Conservation (phyloP, 2,329 filamentous ascomycete genomes). For the Periconia sp. region DNA sequence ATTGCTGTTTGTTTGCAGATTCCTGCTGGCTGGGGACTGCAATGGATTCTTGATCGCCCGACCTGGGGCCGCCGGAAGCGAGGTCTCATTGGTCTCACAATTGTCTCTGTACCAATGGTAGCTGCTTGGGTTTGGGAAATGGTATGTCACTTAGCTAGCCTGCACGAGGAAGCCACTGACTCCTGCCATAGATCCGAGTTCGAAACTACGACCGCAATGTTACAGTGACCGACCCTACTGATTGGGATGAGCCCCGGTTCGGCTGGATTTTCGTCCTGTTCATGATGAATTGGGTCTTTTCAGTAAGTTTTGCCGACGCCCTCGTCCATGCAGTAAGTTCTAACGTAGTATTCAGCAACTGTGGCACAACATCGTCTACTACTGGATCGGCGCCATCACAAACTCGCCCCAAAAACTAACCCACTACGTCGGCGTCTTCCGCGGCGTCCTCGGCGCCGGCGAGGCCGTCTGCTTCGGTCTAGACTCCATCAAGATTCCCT, state of each 20-base stretch:
- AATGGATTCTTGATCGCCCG: slow-evolving; percentile 34
- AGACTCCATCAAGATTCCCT: slow-evolving; percentile 37
- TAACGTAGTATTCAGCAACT: slow-evolving; percentile 22
- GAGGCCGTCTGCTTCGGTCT: slow-evolving; percentile 40
- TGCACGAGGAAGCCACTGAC: too few species aligned
- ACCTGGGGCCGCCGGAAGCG: slow-evolving; percentile 37
- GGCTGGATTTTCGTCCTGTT: slow-evolving; percentile 39
- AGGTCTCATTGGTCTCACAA: slow-evolving; percentile 32
- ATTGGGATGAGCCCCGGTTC: slow-evolving; percentile 33
- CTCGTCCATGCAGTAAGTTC: neutral
- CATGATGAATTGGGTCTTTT: slow-evolving; percentile 39
- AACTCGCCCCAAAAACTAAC: slow-evolving; percentile 40
- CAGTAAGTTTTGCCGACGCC: slow-evolving; percentile 10
- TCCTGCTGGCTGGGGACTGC: slow-evolving; percentile 37
- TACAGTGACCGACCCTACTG: slow-evolving; percentile 28
- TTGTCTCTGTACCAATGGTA: slow-evolving; percentile 31
- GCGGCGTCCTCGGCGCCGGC: slow-evolving; percentile 36
- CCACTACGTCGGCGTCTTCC: slow-evolving; percentile 38
- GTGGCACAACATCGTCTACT: slow-evolving; percentile 41
- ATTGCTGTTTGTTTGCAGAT: slow-evolving; percentile 37
- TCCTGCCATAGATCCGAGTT: slow-evolving; percentile 26
- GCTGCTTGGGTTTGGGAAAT: slow-evolving; percentile 41
- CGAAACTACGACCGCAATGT: slow-evolving; percentile 35
- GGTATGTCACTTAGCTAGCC: slow-evolving; percentile 16
- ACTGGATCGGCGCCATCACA: slow-evolving; percentile 39